A percentile compares a stretch with the other conserved stretches of the same genome.
These are phyloP conservation scores for Gryganskiella cystojenkinii DNA, from an alignment of 192 early-diverging fungal species.

Conservation along the genomic window DNA sequence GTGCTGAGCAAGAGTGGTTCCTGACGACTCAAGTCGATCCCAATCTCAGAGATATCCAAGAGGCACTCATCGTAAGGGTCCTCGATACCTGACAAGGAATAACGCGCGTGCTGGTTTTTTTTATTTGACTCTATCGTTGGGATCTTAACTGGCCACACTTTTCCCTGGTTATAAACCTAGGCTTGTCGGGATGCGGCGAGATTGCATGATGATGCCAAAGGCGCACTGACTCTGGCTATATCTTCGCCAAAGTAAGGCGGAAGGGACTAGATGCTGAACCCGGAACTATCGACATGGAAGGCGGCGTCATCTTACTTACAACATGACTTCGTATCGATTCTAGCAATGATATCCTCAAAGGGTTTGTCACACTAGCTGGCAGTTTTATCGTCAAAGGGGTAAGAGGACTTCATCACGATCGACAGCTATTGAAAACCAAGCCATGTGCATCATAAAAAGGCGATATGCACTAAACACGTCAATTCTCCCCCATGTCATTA, in stretches of 20 bases:
- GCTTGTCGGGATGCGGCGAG: conserved; percentile 43
- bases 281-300: too few relatives aligned
- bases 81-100: too few relatives aligned
- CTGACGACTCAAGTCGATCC: conserved; percentile 38
- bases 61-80: conserved; percentile 26
- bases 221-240: conserved; percentile 36
- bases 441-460: not conserved
- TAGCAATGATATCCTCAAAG: conserved; percentile 48
- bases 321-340: too few relatives aligned
- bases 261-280: not conserved
- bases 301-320: too few relatives aligned
- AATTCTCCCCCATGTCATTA: not conserved
- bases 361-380: conserved; percentile 35
- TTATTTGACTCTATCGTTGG: too few relatives aligned
- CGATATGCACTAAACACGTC: not conserved
- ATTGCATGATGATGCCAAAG: conserved; percentile 45
- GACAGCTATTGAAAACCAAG: not conserved
- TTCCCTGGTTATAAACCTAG: too few relatives aligned
- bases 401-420: not conserved
- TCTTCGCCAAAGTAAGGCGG: conserved; percentile 35
- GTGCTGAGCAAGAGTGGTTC: conserved; percentile 51
- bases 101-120: too few relatives aligned
- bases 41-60: conserved; percentile 32
- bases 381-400: conserved; percentile 44
- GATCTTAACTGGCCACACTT: too few relatives aligned